Evolutionary conservation across 2,329 filamentous ascomycete species (phyloP).

Genomic region (Trichophyton benhamiae): DNA sequence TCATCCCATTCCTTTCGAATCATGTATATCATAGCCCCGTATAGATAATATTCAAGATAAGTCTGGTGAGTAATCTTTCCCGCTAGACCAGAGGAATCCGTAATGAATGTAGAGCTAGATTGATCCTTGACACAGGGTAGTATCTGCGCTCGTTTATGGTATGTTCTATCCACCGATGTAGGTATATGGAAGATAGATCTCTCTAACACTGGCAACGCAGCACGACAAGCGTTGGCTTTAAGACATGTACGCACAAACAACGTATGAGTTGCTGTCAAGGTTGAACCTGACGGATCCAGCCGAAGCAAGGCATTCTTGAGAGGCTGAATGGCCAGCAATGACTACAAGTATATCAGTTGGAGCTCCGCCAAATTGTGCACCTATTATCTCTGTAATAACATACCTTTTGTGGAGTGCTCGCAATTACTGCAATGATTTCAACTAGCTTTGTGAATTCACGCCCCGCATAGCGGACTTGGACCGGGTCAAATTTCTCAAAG

Average conservation of each 20-base stretch:
- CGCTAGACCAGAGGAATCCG: conserved; percentile 27
- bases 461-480: conserved; percentile 35
- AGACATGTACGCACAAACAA: conserved; percentile 32
- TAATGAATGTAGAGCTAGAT: conserved; percentile 26
- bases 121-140: conserved; percentile 23
- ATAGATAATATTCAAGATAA: conserved; percentile 53
- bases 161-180: conserved; percentile 15
- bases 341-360: conserved; percentile 18
- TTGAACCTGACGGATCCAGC: conserved; percentile 31
- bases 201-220: conserved; percentile 32
- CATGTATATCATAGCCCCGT: conserved; percentile 54
- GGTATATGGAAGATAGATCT: conserved; percentile 33
- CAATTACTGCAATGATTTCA: conserved; percentile 23
- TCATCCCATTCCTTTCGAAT: conserved; percentile 49
- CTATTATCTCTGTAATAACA: conserved; percentile 5
- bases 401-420: conserved; percentile 27
- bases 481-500: conserved; percentile 41
- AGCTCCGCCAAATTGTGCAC: background rate
- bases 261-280: conserved; percentile 34
- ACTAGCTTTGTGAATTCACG: conserved; percentile 23
- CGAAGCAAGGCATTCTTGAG: conserved; percentile 34
- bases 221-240: conserved; percentile 28
- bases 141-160: conserved; percentile 16
- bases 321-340: conserved; percentile 28
- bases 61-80: conserved; percentile 29